Evolutionary conservation across 2,329 filamentous ascomycete species (phyloP), one percentile per base, ranked within the genome.

Genomic region (Cordyceps javanica): DNA sequence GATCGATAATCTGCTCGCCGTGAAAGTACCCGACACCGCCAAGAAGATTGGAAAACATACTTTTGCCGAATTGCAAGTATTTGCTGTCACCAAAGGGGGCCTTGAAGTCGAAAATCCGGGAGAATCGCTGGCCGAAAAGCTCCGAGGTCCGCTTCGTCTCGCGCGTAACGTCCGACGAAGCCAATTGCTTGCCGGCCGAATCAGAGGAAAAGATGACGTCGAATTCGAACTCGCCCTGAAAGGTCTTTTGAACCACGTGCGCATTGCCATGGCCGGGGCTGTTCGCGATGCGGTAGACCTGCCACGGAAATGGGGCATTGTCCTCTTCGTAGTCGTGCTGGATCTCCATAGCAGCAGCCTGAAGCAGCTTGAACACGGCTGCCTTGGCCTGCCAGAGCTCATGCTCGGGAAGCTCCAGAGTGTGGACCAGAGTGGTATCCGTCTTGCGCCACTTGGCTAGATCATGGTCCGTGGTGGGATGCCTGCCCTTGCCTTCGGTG

Each of bases 1-100:
- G 87, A 69, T 99, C 94, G 54, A 96, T 89, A 23, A 97, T 75
- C 34, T 91, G 88, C 59, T 94, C 82, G 41, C 94, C 94, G 67
- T 95, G 83, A 75, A 99, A 99, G 74, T 96, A 97, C 9, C 94
- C 94, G 65, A 97, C 90, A 48, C 94, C 94, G 57, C 94, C 94
- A 36, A 96, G 80, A 34, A 99, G 77, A 70, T 97, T 99, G 2
- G 93, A 97, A 64, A 99, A 89, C 79, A 99, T 88, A 62, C 88
- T 92, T 70, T 90, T 89, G 62, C 87, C 90, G 70, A 97, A 97
- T 58, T 80, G 80, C 49, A 83, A 78, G 69, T 95, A 94, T 66
- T 90, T 85, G 3, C 83, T 79, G 3, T 82, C 80, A 19, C 82
- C 76, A 71, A 94, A 99, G 0, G 94, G 93, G 0, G 86, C 76